Evolutionary conservation across 129 eudicot genomes (phyloP), one percentile per base, ranked within the genome.

Genomic region (Rutidosis leptorrhynchoides): DNA sequence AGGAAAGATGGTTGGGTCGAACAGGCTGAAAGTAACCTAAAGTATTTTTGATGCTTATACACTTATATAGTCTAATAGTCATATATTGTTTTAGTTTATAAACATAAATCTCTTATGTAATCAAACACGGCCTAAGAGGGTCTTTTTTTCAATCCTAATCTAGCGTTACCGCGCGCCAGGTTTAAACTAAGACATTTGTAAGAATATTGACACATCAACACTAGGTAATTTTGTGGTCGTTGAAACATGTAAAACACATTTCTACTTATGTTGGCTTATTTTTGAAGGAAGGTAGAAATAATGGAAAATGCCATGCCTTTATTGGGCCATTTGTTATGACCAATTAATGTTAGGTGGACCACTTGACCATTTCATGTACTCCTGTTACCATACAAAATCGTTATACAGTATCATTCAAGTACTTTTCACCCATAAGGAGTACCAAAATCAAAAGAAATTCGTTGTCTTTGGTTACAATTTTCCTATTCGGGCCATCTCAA

Each of bases 331-430:
- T 30, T 62, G 55, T 71, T 58, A 32, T 22, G 53, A 61, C 68
- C 67, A 62, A 60, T 61, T 61, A 71, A 61, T 71, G 52, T 61
- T 61, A 35, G 33, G 17, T 29, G 73, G 73, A 60, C 37, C 69
- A 60, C 68, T 61, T 71, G 73, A 60, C 37, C 69, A 60, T 48
- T 61, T 71, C 69, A 29, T 71, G 69, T 61, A n/a, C 68, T 30
- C 60, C 60, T 71, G 8, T 60, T 61, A 71, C 68, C 52, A n/a
- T 2, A 60, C 69, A 71, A 61, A 30, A 71, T 46, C 53, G 20
- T 12, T 12, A 40, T 40, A 40, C 5, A 40, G 2, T 35, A 37
- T 37, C 45, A 12, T 40, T 40, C 5, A 2, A 5, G 46, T 40
- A 40, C 46, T 40, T 40, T 40, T 40, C n/a, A 40, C 5, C 46